phyloP scores from a whole-genome alignment of 495 filamentous ascomycete species.

The Aspergillus hancockii region DNA sequence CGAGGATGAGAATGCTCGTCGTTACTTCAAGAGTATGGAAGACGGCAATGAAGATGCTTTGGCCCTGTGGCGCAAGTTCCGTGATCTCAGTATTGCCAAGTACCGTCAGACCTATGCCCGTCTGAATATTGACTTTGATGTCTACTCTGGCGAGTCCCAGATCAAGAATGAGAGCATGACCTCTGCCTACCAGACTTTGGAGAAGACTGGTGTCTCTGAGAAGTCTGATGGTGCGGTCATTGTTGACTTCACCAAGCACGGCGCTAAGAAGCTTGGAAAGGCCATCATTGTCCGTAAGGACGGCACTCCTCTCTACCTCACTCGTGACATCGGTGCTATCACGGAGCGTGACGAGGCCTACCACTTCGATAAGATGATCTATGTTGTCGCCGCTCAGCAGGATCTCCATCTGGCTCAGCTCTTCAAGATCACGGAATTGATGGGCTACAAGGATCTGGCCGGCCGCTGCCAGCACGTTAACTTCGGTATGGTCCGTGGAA shows the following conservation, averaged over 20 bases:
- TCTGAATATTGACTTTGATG: constrained; percentile 90
- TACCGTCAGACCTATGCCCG: constrained; percentile 82
- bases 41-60: constrained; percentile 75
- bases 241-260: constrained; percentile 80
- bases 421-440: constrained; percentile 69
- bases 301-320: constrained; percentile 69
- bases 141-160: constrained; percentile 94
- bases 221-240: constrained; percentile 86
- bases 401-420: constrained; percentile 71
- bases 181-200: constrained; percentile 61
- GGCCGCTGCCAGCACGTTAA: constrained; percentile 68
- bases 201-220: constrained; percentile 71
- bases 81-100: constrained; percentile 82
- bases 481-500: constrained; percentile 72
- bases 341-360: constrained; percentile 62
- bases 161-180: constrained; percentile 81
- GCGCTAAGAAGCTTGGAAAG: constrained; percentile 66
- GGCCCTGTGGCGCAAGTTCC: constrained; percentile 81
- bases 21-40: constrained; percentile 93
- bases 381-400: constrained; percentile 70
- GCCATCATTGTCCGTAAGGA: constrained; percentile 68
- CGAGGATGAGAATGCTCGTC: constrained; percentile 64
- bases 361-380: constrained; percentile 75
- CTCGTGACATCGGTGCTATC: constrained; percentile 70
- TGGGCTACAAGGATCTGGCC: constrained; percentile 63